phyloP scores from a whole-genome alignment of 2,329 filamentous ascomycete species.

The Neofusicoccum umdonicola region DNA sequence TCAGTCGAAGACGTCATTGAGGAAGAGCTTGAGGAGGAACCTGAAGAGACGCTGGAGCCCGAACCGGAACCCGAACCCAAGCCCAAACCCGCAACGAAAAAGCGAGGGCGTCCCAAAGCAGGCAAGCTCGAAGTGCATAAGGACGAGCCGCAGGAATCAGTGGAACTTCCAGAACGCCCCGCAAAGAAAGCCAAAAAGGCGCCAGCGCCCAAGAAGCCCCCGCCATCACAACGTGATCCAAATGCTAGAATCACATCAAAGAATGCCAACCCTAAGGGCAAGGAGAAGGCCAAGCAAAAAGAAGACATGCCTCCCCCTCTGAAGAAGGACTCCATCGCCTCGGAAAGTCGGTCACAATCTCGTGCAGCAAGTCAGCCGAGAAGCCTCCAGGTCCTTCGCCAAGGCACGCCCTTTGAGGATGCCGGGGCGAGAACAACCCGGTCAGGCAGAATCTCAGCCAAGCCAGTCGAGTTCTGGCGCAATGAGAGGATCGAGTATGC shows the following conservation, averaged over 20 bases:
- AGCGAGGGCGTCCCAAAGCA: slow-evolving; percentile 9
- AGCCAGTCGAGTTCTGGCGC: slow-evolving; percentile 81
- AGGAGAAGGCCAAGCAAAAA: background rate
- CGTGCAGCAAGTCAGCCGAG: slow-evolving; percentile 20
- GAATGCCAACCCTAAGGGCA: background rate
- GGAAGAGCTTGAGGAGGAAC: slow-evolving; percentile 27
- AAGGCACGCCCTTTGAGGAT: slow-evolving; percentile 43
- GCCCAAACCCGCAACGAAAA: slow-evolving; percentile 25
- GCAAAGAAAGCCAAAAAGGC: slow-evolving; percentile 7
- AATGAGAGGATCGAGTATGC: slow-evolving; percentile 76
- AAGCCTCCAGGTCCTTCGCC: slow-evolving; percentile 36
- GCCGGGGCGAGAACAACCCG: slow-evolving; percentile 63
- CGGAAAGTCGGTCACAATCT: background rate
- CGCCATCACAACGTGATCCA: slow-evolving; percentile 13
- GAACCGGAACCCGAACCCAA: slow-evolving; percentile 20
- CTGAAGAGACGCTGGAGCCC: slow-evolving; percentile 9
- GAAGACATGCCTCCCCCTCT: slow-evolving; percentile 2
- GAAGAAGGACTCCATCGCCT: background rate
- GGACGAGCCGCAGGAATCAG: background rate
- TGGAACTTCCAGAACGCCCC: slow-evolving; percentile 2
- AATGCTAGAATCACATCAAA: slow-evolving; percentile 1
- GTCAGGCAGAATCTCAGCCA: slow-evolving; percentile 74
- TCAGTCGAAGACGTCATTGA: background rate
- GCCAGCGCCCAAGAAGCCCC: slow-evolving; percentile 17
- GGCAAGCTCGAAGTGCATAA: background rate